phyloP scores from a whole-genome alignment of 345 rosid genomes.

The Populus pruinosa region DNA sequence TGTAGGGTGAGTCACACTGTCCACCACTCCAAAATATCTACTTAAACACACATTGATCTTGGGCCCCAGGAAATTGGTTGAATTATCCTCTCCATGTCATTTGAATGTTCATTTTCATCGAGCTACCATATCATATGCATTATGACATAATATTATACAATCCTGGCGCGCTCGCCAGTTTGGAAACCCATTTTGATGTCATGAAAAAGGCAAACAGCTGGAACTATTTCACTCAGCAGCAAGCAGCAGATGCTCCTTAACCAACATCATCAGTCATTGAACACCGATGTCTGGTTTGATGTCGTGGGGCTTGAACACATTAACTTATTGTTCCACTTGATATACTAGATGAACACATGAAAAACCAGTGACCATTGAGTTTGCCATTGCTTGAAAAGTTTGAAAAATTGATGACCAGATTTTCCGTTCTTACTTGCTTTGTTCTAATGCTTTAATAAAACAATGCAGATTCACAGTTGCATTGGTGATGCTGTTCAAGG shows the following conservation, averaged over 20 bases:
- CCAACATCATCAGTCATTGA: not conserved
- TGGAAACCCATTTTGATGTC: conserved; percentile 14
- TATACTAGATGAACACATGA: not conserved
- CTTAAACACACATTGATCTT: too few species aligned
- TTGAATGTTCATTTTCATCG: not conserved
- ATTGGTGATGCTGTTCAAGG: conserved; percentile 30
- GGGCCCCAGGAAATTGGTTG: not conserved
- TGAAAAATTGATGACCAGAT: not conserved
- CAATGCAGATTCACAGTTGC: conserved; percentile 21
- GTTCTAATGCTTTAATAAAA: not conserved
- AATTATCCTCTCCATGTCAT: not conserved
- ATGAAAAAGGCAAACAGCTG: conserved; percentile 20
- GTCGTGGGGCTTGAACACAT: conserved; percentile 16
- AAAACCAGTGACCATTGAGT: not conserved
- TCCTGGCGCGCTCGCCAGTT: not conserved
- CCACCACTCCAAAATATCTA: not conserved
- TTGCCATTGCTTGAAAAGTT: not conserved
- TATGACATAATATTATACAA: not conserved
- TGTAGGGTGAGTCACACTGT: conserved; percentile 18
- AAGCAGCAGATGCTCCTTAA: not conserved
- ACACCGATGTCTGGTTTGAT: not conserved
- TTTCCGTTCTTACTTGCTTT: too few species aligned
- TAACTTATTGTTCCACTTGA: not conserved
- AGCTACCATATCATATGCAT: not conserved
- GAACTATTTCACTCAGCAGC: not conserved